phyloP scores from a whole-genome alignment of 371 early-diverging fungal species.

The Mortierella sp. region DNA sequence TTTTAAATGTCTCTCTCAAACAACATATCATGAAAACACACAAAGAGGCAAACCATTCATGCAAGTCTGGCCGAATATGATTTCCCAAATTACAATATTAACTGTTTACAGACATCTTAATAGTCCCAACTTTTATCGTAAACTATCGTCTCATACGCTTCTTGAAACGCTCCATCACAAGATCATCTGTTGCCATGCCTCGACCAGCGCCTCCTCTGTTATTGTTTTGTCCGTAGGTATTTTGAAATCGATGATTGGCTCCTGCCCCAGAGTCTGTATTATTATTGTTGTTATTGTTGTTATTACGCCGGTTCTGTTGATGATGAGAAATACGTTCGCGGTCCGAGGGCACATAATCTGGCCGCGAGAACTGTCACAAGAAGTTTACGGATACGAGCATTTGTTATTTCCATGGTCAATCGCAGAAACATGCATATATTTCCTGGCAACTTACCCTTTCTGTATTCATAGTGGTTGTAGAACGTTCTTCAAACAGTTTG shows the following conservation, averaged over 20 bases:
- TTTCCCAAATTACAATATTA: no score
- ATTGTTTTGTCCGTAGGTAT: conserved; percentile 28
- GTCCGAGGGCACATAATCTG: conserved; percentile 51
- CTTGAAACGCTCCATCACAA: conserved; percentile 85
- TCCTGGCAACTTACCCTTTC: conserved; percentile 25
- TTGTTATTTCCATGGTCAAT: background rate
- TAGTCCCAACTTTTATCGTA: background rate
- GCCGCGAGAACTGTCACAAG: conserved; percentile 24
- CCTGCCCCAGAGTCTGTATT: conserved; percentile 14
- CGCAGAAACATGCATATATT: background rate
- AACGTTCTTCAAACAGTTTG: conserved; percentile 60
- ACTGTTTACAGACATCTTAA: no score
- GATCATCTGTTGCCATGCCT: conserved; percentile 82
- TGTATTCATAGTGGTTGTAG: conserved; percentile 27
- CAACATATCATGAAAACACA: no score
- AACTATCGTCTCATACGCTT: conserved; percentile 69
- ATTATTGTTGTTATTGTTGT: conserved; percentile 25
- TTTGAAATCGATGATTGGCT: conserved; percentile 39
- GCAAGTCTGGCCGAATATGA: no score
- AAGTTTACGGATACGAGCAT: no score
- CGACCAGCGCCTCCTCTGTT: conserved; percentile 45
- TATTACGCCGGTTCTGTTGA: conserved; percentile 37
- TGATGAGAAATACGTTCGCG: conserved; percentile 50
- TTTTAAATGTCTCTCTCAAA: no score
- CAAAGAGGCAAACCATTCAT: no score